Base-by-base conservation (phyloP, 176 grass and related monocot species). In the Carex myosuroides region DNA sequence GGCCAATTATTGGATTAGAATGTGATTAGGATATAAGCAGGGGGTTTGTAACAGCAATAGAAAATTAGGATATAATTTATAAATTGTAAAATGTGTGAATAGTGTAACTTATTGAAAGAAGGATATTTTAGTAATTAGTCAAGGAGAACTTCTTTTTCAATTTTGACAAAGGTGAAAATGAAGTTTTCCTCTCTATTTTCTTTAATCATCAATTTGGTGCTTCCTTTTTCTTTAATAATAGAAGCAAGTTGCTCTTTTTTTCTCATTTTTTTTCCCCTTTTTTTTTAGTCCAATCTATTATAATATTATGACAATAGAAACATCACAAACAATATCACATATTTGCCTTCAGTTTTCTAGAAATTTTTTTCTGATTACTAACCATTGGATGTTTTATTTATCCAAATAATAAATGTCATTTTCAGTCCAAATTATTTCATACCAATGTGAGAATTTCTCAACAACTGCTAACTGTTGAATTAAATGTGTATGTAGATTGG, bases 401-500 rank as follows among this genome's bases (percentile, higher is more conserved):
- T 30, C 12, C 12, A 75, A 75, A 78, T 35, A 32, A 33, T 78
- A 57, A 0, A 18, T 57, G 73, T 78, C 73, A 78, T 78, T 78
- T 78, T 57, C 73, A 78, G 6, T 7, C 21, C 46, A 37, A 74
- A 82, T 59, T n/a, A 41, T 79, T 48, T 79, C 42, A 60, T 63
- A 37, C 39, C 79, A 63, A 44, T 62, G 48, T 81, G 44, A 5
- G 48, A 75, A 75, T 75, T 14, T 26, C 14, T 54, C 71, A 75
- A 75, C 71, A 57, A 57, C 3, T 61, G 2, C 74, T 26, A 70
- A 68, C 35, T 87, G 50, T 84, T 60, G 0, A n/a, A 0, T 11
- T 64, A 67, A 62, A 58, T 69, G 60, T 79, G 8, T 29, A 18
- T 88, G 42, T 50, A 94, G 93, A 93, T 98, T 18, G 87, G 69